phyloP scores from a whole-genome alignment of 2,329 filamentous ascomycete species.

The Pseudogymnoascus sp. region DNA sequence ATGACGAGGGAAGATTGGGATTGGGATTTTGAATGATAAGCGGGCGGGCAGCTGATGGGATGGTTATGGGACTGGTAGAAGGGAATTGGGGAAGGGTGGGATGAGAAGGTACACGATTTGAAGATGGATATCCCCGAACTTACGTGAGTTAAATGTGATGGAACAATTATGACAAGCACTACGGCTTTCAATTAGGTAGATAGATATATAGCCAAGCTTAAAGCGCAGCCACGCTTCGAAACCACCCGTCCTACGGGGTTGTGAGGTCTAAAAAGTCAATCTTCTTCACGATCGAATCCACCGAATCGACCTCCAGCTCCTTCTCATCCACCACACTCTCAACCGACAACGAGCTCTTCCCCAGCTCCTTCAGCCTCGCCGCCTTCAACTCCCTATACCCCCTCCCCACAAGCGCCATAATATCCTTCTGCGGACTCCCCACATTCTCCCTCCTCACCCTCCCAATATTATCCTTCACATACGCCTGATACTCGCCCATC shows the following conservation, averaged over 20 bases:
- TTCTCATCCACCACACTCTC: neutral
- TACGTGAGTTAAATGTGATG: neutral
- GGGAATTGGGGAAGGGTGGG: neutral
- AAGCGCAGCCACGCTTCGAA: neutral
- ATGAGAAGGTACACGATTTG: neutral
- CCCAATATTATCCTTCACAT: constrained; percentile 62
- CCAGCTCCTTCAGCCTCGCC: constrained; percentile 16
- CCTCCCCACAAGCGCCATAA: constrained; percentile 61
- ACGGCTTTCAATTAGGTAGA: constrained; percentile 4
- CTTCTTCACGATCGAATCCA: constrained; percentile 22
- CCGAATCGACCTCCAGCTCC: neutral
- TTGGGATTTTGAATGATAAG: neutral
- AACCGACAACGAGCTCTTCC: neutral
- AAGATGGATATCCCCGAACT: neutral
- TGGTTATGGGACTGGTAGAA: neutral
- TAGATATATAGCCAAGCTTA: neutral
- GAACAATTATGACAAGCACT: neutral
- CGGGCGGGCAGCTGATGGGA: neutral
- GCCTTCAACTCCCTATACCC: constrained; percentile 50
- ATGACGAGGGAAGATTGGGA: neutral
- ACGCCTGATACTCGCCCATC: constrained; percentile 46
- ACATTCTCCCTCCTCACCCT: constrained; percentile 50
- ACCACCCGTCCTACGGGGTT: constrained; percentile 16
- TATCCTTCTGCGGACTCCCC: constrained; percentile 53
- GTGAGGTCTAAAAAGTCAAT: constrained; percentile 28